These are phyloP conservation scores for Simmondsia chinensis DNA, from an alignment of 148 eudicot genomes.

Conservation along the genomic window DNA sequence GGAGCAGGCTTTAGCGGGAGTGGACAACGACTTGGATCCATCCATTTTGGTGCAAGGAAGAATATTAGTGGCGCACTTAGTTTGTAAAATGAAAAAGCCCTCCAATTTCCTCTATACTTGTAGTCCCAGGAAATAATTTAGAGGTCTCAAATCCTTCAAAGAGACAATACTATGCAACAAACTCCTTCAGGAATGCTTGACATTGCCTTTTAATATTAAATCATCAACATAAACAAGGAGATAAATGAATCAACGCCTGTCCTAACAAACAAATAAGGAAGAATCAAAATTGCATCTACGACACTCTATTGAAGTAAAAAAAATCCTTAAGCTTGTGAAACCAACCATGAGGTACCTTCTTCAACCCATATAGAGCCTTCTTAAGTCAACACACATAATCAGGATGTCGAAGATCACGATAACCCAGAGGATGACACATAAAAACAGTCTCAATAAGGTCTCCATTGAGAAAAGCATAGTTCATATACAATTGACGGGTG, in stretches of 20 bases:
- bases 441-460: not conserved
- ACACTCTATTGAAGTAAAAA: not conserved
- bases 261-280: not conserved
- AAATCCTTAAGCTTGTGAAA: not conserved
- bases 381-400: not conserved
- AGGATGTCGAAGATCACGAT: not conserved
- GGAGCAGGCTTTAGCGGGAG: too few species aligned
- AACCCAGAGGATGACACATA: constrained; percentile 2
- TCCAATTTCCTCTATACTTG: not conserved
- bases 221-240: constrained; percentile 2
- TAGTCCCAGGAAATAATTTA: not conserved
- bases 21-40: not conserved
- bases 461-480: not conserved
- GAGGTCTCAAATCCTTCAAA: not conserved
- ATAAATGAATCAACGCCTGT: not conserved
- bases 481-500: not conserved
- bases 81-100: not conserved
- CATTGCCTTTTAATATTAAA: not conserved
- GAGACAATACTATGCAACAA: not conserved
- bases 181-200: not conserved
- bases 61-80: not conserved
- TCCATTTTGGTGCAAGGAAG: not conserved
- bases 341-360: not conserved
- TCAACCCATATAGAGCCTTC: not conserved
- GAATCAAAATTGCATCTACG: not conserved